A percentile compares a stretch with the other conserved stretches of the same genome.
phyloP scores from a whole-genome alignment of 2,329 filamentous ascomycete genomes.

The Mollisiaceae sp. region DNA sequence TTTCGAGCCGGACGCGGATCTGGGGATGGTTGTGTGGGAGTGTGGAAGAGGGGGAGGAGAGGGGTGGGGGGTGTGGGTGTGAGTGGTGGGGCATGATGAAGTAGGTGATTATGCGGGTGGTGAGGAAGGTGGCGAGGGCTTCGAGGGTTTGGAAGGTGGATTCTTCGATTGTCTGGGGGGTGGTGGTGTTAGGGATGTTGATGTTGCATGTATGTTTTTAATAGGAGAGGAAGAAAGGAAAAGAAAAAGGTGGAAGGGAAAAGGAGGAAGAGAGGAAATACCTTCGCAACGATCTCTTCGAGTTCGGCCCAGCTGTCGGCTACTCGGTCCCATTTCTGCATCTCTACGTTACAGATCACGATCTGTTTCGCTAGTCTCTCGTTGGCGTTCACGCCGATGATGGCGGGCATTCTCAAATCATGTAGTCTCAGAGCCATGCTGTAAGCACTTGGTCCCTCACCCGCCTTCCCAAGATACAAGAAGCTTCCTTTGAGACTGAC shows the following conservation, averaged over 20 bases:
- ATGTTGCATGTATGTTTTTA: not conserved
- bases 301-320: conserved; percentile 59
- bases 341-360: conserved; percentile 64
- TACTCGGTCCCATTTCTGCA: conserved; percentile 53
- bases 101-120: conserved; percentile 51
- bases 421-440: conserved; percentile 50
- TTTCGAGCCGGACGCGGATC: conserved; percentile 68
- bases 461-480: conserved; percentile 39
- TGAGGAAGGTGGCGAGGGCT: conserved; percentile 59
- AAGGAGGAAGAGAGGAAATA: conserved; percentile 42
- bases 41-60: conserved; percentile 1
- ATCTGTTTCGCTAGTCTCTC: conserved; percentile 72
- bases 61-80: conserved; percentile 10
- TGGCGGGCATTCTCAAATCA: conserved; percentile 65
- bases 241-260: not conserved
- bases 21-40: conserved; percentile 18
- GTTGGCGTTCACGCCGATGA: conserved; percentile 76
- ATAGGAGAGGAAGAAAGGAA: not conserved
- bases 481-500: conserved; percentile 54
- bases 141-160: conserved; percentile 69
- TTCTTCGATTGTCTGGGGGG: conserved; percentile 55
- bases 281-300: conserved; percentile 66
- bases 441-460: conserved; percentile 29
- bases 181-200: not conserved
- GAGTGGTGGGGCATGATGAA: conserved; percentile 41